Evolutionary conservation across 2,329 filamentous ascomycete species (phyloP), one percentile per base, ranked within the genome.

Genomic region (Neophaeococcomyces aloes): DNA sequence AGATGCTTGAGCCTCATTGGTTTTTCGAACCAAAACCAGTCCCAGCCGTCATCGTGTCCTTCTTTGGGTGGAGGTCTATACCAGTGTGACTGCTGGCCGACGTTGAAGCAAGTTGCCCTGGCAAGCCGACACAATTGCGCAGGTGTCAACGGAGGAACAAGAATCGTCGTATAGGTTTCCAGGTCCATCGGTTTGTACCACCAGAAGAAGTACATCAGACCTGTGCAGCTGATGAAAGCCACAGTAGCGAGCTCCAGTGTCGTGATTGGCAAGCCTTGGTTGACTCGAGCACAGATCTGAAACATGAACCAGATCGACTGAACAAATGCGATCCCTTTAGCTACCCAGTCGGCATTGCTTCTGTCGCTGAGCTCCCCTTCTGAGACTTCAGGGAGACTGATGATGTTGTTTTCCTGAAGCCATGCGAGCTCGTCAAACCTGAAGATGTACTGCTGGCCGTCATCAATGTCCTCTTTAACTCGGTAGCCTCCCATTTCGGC

Each of bases 271-370:
- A 59, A 48, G 17, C 37, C 15, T 29, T 52, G 47, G 2, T 35
- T 38, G n/a, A 38, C 33, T 23, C 56, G 43, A 13, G 21, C 45
- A 10, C 53, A 38, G 17, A 32, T 27, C 21, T 45, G 47, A 8
- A 53, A 13, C 29, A 42, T 25, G 19, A 58, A 54, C 56, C 54
- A 57, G 17, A 49, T n/a, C 35, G 44, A 27, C 38, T 53, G 39
- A 14, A 49, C 30, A 37, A 43, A 14, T 7, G 44, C 39, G 30
- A 48, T 27, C n/a, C 35, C 11, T 3, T 29, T 35, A 4, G 67
- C 65, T 47, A 70, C 64, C 10, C 42, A 45, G 44, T 55, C 52
- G 2, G 42, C 42, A 43, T 56, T 56, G 45, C 50, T 53, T 35
- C 48, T 54, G 30, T 56, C 56, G 7, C 29, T 18, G 11, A 56